phyloP scores from a whole-genome alignment of 1,284 basidiomycete genomes.

The Malassezia brasiliensis region DNA sequence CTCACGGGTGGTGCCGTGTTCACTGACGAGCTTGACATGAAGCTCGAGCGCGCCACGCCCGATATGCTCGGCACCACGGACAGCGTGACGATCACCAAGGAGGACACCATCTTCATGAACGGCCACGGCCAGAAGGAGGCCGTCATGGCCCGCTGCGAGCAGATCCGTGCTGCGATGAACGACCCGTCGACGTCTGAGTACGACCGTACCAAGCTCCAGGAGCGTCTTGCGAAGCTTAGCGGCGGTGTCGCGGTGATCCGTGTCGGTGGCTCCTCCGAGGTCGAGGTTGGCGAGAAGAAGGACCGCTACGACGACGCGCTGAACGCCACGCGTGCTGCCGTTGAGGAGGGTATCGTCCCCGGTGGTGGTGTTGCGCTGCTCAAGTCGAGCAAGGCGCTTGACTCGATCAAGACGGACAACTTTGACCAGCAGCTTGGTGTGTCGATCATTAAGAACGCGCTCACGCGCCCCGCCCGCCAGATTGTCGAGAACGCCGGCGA shows the following conservation, averaged over 20 bases:
- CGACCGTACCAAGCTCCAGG: slow-evolving; percentile 90
- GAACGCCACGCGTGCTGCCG: slow-evolving; percentile 91
- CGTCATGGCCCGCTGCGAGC: slow-evolving; percentile 60
- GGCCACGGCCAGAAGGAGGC: slow-evolving; percentile 55
- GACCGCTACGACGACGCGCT: slow-evolving; percentile 96
- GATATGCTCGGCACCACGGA: slow-evolving; percentile 88
- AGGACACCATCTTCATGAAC: slow-evolving; percentile 93
- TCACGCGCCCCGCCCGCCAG: slow-evolving; percentile 67
- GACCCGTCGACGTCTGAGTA: slow-evolving; percentile 83
- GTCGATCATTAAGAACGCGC: slow-evolving; percentile 77
- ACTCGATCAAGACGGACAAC: slow-evolving; percentile 71
- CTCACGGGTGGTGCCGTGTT: slow-evolving; percentile 95
- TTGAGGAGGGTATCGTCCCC: slow-evolving; percentile 86
- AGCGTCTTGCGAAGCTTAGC: slow-evolving; percentile 86
- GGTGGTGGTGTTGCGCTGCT: slow-evolving; percentile 85
- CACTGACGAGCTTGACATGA: slow-evolving; percentile 95
- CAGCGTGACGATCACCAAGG: slow-evolving; percentile 89
- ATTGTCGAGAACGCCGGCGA: slow-evolving; percentile 93
- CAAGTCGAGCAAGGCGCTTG: slow-evolving; percentile 76
- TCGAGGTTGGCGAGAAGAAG: slow-evolving; percentile 99
- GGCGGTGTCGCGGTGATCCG: slow-evolving; percentile 98
- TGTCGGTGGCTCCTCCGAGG: slow-evolving; percentile 85
- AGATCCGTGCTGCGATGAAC: slow-evolving; percentile 73
- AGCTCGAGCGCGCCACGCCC: slow-evolving; percentile 79
- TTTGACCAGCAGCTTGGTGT: slow-evolving; percentile 97